phyloP scores from a whole-genome alignment of 176 grass and related monocot genomes.

The Ensete ventricosum region DNA sequence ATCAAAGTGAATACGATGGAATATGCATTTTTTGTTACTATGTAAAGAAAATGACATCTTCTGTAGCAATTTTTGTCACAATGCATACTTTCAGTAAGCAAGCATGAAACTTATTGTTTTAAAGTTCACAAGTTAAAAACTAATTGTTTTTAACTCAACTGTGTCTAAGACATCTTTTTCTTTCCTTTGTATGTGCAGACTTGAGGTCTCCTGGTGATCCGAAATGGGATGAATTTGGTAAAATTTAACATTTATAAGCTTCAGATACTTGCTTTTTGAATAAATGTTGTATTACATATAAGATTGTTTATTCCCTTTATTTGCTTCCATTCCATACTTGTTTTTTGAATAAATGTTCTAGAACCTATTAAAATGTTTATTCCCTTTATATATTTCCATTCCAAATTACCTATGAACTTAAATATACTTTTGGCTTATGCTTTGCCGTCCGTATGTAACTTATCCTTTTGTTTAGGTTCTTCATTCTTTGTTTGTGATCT shows the following conservation, averaged over 20 bases:
- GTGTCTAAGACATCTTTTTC: slow-evolving; percentile 1
- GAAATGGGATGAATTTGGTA: slow-evolving; percentile 93
- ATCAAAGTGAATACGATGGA: too few relatives aligned
- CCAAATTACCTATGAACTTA: neutral
- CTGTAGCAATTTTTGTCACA: too few relatives aligned
- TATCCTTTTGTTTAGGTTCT: neutral
- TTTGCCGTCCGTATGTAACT: neutral
- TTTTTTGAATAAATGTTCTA: neutral
- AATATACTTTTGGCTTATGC: neutral
- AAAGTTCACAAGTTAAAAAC: neutral
- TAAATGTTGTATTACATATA: neutral
- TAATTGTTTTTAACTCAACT: neutral
- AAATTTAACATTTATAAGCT: neutral
- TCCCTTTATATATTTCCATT: slow-evolving; percentile 14
- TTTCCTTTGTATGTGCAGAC: slow-evolving; percentile 42
- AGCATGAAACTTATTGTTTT: neutral
- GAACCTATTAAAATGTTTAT: slow-evolving; percentile 9
- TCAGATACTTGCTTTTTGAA: neutral
- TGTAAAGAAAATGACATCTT: too few relatives aligned
- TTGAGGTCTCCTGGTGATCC: slow-evolving; percentile 53
- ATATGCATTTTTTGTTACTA: too few relatives aligned
- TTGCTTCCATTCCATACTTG: neutral
- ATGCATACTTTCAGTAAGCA: neutral
- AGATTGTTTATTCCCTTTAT: slow-evolving; percentile 21
- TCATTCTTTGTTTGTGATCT: neutral